phyloP scores from a whole-genome alignment of 192 early-diverging fungal genomes.

The Diversispora eburnea region DNA sequence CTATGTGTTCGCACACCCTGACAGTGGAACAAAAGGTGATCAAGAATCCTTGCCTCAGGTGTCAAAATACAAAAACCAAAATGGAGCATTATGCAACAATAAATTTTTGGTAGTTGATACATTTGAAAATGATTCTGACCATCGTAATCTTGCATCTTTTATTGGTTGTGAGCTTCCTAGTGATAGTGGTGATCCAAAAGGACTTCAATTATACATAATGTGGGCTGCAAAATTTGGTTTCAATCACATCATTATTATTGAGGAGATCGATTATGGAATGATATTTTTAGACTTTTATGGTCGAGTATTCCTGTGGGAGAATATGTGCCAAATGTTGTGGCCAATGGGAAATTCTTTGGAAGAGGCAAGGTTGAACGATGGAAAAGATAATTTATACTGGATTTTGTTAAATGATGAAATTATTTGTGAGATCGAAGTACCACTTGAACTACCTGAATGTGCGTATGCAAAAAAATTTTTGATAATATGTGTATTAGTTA shows the following conservation, averaged over 20 bases:
- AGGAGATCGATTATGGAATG: constrained; percentile 16
- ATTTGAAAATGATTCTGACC: constrained; percentile 20
- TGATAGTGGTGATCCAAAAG: constrained; percentile 7
- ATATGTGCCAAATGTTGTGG: not conserved
- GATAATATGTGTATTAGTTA: not conserved
- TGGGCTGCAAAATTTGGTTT: constrained; percentile 22
- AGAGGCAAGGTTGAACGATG: not conserved
- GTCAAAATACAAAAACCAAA: no score
- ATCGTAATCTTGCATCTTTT: not conserved
- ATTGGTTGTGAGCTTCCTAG: constrained; percentile 4
- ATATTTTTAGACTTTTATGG: constrained; percentile 19
- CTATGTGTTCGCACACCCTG: constrained; percentile 15
- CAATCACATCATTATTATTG: constrained; percentile 20
- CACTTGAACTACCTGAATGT: not conserved
- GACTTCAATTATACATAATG: constrained; percentile 1
- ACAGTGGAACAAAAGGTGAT: not conserved
- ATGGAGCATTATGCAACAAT: not conserved
- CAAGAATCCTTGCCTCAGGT: not conserved
- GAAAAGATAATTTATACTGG: not conserved
- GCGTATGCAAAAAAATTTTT: not conserved
- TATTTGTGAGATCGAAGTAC: not conserved
- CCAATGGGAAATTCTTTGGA: constrained; percentile 10
- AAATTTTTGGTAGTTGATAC: constrained; percentile 6
- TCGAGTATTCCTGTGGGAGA: not conserved
- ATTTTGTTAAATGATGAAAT: constrained; percentile 7